Percentiles rank a stretch among this genome's conserved stretches.
phyloP scores from a whole-genome alignment of 176 grass and related monocot species.

The Bromus sterilis region DNA sequence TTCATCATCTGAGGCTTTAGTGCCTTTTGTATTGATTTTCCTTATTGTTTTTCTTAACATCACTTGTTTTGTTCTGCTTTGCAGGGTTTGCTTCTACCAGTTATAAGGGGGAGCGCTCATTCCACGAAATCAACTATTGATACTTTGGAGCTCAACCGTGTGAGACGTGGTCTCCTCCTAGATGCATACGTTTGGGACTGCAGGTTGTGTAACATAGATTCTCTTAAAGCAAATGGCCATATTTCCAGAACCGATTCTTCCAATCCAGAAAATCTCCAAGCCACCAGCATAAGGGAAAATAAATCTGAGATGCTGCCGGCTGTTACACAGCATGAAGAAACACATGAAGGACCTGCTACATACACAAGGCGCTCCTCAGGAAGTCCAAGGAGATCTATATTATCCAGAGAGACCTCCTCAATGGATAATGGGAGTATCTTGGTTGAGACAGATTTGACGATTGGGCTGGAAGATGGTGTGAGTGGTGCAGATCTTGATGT shows the following conservation, averaged over 20 bases:
- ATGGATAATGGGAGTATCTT: slow-evolving; percentile 15
- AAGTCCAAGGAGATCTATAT: slow-evolving; percentile 41
- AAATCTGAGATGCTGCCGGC: slow-evolving; percentile 14
- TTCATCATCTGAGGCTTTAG: neutral
- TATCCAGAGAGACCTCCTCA: slow-evolving; percentile 29
- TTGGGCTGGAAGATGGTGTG: slow-evolving; percentile 35
- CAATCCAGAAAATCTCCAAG: slow-evolving; percentile 22
- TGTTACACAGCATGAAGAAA: slow-evolving; percentile 11
- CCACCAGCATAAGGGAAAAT: slow-evolving; percentile 5
- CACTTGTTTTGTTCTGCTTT: neutral
- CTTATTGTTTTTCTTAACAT: neutral
- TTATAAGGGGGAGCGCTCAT: slow-evolving; percentile 34
- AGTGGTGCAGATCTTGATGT: slow-evolving; percentile 31
- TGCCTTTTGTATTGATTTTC: neutral
- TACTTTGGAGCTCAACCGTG: slow-evolving; percentile 75
- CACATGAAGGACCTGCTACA: slow-evolving; percentile 3
- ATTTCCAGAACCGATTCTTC: slow-evolving; percentile 12
- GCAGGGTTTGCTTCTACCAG: slow-evolving; percentile 63
- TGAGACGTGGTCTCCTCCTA: slow-evolving; percentile 63
- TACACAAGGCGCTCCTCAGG: slow-evolving; percentile 11
- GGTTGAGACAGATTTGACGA: slow-evolving; percentile 35
- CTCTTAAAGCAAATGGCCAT: slow-evolving; percentile 28
- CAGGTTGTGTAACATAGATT: slow-evolving; percentile 48
- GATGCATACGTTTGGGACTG: slow-evolving; percentile 76
- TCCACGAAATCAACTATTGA: slow-evolving; percentile 45